Evolutionary conservation across 2,329 filamentous ascomycete genomes (phyloP), one percentile per base, ranked within the genome.

Genomic region (Botrytis pseudocinerea): DNA sequence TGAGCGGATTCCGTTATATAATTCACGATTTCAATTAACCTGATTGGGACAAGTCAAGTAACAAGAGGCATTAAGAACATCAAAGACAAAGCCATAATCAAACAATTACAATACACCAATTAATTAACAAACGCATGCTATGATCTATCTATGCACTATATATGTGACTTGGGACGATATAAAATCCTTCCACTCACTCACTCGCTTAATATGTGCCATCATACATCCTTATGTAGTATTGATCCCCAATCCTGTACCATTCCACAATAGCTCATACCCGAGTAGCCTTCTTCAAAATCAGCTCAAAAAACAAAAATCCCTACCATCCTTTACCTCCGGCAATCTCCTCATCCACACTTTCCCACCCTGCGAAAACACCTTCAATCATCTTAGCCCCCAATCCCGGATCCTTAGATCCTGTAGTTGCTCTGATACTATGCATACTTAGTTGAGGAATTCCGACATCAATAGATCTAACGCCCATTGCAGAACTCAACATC

Each of bases 361-460:
- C 94, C 85, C 92, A 98, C 75, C 91, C 85, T 78, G 97, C 93
- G 77, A 97, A 88, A 82, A 97, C 97, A 2, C 91, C 94, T 85
- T 93, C 92, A 84, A 97, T 98, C 77, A 94, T 89, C 83, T 93
- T 91, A 28, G 96, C 92, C 6, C 95, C 95, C 76, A 98, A 84
- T 0, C 95, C 95, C 0, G 95, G 95, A 80, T 98, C 95, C 76
- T 95, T 82, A 54, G 89, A 88, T 3, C 95, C 95, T 0, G 93
- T 97, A 0, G 94, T 97, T 0, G 95, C 95, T 40, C 95, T 88
- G 77, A 98, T 92, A 70, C 90, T 93, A 82, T 98, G 95, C 95
- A 98, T 98, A 80, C 92, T 95, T 78, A 98, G 83, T 84, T 98
- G 95, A 8, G 94, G 91, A 79, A 98, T 91, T 22, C 95, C 95